Conservation (phyloP, 2,329 filamentous ascomycete genomes). For the Colletotrichum acutatum region DNA sequence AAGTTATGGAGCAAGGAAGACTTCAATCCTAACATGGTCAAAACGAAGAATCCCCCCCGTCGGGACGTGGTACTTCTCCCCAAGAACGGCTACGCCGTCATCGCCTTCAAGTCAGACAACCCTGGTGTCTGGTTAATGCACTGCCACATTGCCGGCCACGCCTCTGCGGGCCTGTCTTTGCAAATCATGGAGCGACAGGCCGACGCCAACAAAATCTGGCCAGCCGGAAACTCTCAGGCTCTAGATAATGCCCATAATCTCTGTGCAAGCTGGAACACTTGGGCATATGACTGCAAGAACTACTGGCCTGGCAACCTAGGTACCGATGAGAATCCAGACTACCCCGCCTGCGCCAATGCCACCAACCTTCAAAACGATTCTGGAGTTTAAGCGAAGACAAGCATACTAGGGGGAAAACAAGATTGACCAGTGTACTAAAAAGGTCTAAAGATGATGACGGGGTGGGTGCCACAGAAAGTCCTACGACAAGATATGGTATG, state of each 20-base stretch:
- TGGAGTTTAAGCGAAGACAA: not conserved
- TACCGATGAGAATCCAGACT: not conserved
- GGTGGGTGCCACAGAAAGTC: too few relatives aligned
- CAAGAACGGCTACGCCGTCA: conserved; percentile 54
- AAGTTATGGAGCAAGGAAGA: conserved; percentile 19
- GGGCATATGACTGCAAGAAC: conserved; percentile 29
- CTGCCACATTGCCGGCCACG: conserved; percentile 61
- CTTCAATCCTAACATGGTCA: conserved; percentile 27
- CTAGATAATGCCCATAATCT: not conserved
- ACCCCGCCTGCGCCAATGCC: conserved; percentile 4
- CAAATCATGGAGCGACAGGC: conserved; percentile 19
- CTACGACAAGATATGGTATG: not conserved
- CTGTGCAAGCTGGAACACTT: conserved; percentile 23
- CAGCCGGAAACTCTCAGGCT: not conserved
- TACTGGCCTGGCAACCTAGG: conserved; percentile 19
- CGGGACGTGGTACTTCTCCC: conserved; percentile 62
- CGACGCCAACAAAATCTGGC: conserved; percentile 12
- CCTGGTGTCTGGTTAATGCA: conserved; percentile 61
- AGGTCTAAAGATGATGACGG: not conserved
- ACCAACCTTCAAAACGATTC: conserved; percentile 15
- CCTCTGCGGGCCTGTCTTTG: conserved; percentile 40
- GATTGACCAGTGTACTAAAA: not conserved
- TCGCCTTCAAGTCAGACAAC: conserved; percentile 61
- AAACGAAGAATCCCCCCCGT: conserved; percentile 54
- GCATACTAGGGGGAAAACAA: not conserved